Percentiles rank a stretch among this genome's conserved stretches.
Conservation (phyloP, 805 yeast species). For the Isabelozyma rhagii region DNA sequence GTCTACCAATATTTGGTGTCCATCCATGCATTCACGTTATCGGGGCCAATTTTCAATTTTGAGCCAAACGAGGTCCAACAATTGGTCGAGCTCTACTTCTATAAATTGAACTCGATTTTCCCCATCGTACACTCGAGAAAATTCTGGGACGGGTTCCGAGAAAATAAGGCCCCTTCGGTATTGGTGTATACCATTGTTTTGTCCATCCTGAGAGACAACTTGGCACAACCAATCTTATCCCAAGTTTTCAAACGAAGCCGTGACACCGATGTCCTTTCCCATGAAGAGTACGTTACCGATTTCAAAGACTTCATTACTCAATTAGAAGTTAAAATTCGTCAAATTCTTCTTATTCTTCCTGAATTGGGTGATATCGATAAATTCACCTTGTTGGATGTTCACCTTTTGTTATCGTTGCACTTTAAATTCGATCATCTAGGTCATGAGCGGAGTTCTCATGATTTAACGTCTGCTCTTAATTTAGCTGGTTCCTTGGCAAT, state of each 20-base stretch:
- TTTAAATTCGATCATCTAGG: conserved; percentile 24
- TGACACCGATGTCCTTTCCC: background rate
- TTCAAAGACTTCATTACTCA: conserved; percentile 16
- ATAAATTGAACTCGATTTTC: conserved; percentile 28
- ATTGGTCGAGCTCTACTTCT: conserved; percentile 26
- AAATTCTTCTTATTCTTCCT: conserved; percentile 21
- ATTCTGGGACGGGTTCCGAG: conserved; percentile 26
- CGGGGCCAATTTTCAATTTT: conserved; percentile 19
- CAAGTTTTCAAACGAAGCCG: conserved; percentile 13
- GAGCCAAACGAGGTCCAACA: conserved; percentile 12
- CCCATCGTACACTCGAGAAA: conserved; percentile 25
- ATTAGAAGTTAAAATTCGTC: conserved; percentile 32
- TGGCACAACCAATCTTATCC: conserved; percentile 22
- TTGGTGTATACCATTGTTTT: conserved; percentile 25
- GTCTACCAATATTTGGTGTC: conserved; percentile 15
- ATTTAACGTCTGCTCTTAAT: conserved; percentile 25
- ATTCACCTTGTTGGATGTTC: conserved; percentile 15
- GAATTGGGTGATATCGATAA: conserved; percentile 32
- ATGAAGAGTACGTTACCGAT: conserved; percentile 6
- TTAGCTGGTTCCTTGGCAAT: conserved; percentile 21
- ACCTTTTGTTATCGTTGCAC: conserved; percentile 21
- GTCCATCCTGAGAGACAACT: conserved; percentile 22
- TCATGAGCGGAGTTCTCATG: conserved; percentile 28
- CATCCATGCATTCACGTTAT: conserved; percentile 30
- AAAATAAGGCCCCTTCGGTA: conserved; percentile 15